These are phyloP conservation scores for Coriolopsis trogii DNA, from an alignment of 1,284 basidiomycete genomes.

Conservation along the genomic window DNA sequence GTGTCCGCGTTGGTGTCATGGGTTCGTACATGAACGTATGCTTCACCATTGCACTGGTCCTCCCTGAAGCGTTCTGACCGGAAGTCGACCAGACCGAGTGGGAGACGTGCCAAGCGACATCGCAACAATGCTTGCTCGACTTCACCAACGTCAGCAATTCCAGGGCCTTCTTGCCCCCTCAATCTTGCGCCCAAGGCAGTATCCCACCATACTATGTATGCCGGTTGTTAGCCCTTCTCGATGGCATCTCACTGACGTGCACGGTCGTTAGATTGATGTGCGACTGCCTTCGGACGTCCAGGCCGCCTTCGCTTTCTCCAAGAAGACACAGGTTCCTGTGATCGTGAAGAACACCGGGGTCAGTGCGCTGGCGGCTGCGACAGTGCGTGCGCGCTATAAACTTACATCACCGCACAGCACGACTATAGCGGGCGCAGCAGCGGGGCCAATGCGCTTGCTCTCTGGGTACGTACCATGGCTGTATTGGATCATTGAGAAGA, in stretches of 20 bases:
- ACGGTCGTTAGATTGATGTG: conserved; percentile 24
- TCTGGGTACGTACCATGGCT: conserved; percentile 27
- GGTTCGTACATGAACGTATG: conserved; percentile 32
- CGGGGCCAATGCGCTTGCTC: conserved; percentile 27
- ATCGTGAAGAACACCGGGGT: not conserved
- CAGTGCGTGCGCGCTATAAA: too few species aligned
- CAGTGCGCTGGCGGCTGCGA: not conserved
- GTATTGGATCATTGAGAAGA: not conserved
- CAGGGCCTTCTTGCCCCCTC: conserved; percentile 3
- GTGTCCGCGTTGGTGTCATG: conserved; percentile 11
- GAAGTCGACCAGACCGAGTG: conserved; percentile 3
- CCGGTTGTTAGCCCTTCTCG: too few species aligned
- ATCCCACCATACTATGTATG: conserved; percentile 5
- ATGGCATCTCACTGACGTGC: too few species aligned
- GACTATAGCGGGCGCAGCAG: conserved; percentile 40
- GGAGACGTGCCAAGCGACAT: conserved; percentile 7
- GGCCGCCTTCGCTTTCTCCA: conserved; percentile 23
- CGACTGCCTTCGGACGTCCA: conserved; percentile 19
- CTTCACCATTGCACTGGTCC: not conserved
- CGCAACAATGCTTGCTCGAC: conserved; percentile 10
- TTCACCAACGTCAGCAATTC: conserved; percentile 1
- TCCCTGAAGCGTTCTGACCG: not conserved
- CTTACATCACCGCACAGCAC: conserved; percentile 17
- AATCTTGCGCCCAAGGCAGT: conserved; percentile 6
- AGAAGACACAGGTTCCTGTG: not conserved